Evolutionary conservation across 1,139 yeast species (phyloP), one percentile per base, ranked within the genome.

Genomic region (Saccharomyces hybrid): DNA sequence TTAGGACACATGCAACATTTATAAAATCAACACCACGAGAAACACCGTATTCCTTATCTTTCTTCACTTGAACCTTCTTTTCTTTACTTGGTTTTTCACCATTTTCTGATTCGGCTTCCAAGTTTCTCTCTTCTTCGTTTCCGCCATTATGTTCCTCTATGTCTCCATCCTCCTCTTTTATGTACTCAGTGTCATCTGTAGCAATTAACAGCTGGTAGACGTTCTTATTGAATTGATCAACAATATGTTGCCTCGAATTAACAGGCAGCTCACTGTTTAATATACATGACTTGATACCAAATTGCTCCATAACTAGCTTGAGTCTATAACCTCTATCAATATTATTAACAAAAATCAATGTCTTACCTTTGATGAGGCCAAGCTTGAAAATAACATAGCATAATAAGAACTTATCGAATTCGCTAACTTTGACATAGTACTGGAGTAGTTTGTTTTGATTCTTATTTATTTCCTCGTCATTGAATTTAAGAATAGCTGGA

Each of bases 1-100:
- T 95, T 60, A 95, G 76, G 4, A 95, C 99, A 74, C 98, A 93
- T 16, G 98, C 95, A 59, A 95, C 98, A 65, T 93, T 91, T 64
- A 81, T 85, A 76, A 95, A 95, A 73, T 95, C 99, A 44, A 95
- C 95, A 65, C 99, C 99, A 71, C 99, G 82, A 32, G 97, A 87
- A 47, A 91, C 97, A 60, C 98, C 96, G 68, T 87, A 93, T 64
- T 93, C 98, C 57, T 76, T 78, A 63, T 84, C 90, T 55, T 76
- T 75, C 57, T 75, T 75, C 41, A 70, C 67, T 54, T 73, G 74
- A n/a, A 70, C 75, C 55, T 70, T 73, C 53, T 60, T 65, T 57
- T 56, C 65, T 57, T 60, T 61, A 51, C 56, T 58, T 47, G 55
- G 51, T 14, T 54, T 55, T 48, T 57, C 53, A 28, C 57, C 59